Evolutionary conservation across 1,284 basidiomycete genomes (phyloP), one percentile per base, ranked within the genome.

Genomic region (Phenoliferia sp.): DNA sequence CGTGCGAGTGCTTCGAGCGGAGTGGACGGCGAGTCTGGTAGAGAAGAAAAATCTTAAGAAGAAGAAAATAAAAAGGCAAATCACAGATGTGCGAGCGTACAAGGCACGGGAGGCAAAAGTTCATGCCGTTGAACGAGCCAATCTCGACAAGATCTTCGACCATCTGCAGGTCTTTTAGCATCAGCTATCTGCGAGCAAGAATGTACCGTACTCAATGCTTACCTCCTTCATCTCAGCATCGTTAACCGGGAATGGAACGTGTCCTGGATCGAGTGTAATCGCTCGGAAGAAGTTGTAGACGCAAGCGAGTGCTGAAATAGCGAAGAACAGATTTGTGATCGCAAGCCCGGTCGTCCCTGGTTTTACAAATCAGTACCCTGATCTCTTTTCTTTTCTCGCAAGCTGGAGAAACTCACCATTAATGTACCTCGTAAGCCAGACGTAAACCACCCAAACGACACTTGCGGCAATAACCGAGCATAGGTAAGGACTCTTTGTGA

Each of bases 91-190:
- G 16, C 29, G 52, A 29, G 62, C 83, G 57, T 70, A 86, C 87
- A 90, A 99, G 90, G 80, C 95, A 99, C 63, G 88, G 84, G 62
- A 98, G 90, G 78, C 96, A 99, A 80, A 96, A 98, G 16, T 91
- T 93, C 76, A 94, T 92, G 0, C 95, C 94, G 79, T 97, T 98
- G 34, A 99, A 81, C 34, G 88, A 83, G 3, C 93, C 93, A 74
- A 89, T 86, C 22, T 90, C 89, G 16, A 93, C 91, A 22, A 99
- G 82, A 33, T 92, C 90, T 77, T 96, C 93, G 61, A 97, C 88
- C 57, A 90, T 85, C 90, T 93, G 72, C 28, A 15, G 5, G 39
- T 36, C 26, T 16, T 55, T 39, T n/a, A 32, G 17, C 26, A 54
- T 56, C 59, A 60, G 59, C 59, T 16, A 19, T 44, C 36, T 26